Base-by-base conservation (phyloP, 2,329 filamentous ascomycete genomes). In the Trichoderma guizhouense region DNA sequence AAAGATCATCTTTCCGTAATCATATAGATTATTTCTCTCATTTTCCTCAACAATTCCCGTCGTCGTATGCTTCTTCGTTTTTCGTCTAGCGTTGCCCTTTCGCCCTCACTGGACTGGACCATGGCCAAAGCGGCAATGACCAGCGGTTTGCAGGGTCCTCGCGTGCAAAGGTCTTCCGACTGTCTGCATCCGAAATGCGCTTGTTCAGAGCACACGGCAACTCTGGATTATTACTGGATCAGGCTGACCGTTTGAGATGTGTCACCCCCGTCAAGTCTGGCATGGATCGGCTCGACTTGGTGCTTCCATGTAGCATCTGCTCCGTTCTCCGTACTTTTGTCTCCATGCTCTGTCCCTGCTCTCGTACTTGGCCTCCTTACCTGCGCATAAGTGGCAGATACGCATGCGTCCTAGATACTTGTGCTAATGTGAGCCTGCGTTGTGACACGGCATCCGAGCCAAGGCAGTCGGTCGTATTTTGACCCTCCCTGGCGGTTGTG, bases 241-340 rank as follows among this genome's bases (percentile, higher is more conserved):
- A 70, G 60, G 47, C 68, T 55, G 68, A 57, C 43, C 47, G 60
- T 55, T 70, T 55, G 28, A 53, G 60, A 64, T 70, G 66, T 62
- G 57, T 24, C 39, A 69, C 66, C 55, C 66, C 66, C 57, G 66
- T 62, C 57, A 14, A 53, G 39, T 51, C 66, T 47, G 43, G 57
- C 66, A 69, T 69, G 66, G 66, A 61, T 69, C 65, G 65, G 39
- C 66, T 69, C 55, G 39, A 60, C 53, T 51, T 69, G 55, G 43
- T 58, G 53, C 55, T 60, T 69, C 65, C 55, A 60, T 61, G 51
- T 32, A 62, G 66, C 47, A 69, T 61, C 39, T 62, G 39, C 57
- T 36, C 39, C 57, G 39, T 32, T 32, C 18, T 62, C 66, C 39
- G 66, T 69, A 53, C 66, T 69, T 58, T 67, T 58, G 64, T 67